These are phyloP conservation scores for Monosporascus sp. DNA, from an alignment of 2,329 filamentous ascomycete species.

Conservation along the genomic window DNA sequence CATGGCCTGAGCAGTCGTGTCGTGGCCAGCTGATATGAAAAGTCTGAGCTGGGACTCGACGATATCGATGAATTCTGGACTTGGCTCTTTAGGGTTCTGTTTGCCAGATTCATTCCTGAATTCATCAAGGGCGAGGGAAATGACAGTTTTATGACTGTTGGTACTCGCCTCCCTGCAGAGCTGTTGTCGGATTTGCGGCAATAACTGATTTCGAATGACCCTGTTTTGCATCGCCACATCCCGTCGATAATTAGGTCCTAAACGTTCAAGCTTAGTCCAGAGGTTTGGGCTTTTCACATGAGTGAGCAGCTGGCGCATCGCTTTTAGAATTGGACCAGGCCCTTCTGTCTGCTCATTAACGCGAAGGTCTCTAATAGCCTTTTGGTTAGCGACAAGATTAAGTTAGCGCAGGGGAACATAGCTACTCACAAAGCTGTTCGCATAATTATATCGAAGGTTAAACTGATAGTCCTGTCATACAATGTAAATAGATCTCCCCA, in stretches of 20 bases:
- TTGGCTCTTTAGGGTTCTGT: background rate
- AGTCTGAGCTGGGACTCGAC: constrained; percentile 5
- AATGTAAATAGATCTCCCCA: constrained; percentile 10
- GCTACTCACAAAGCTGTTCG: constrained; percentile 8
- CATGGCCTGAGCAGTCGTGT: constrained; percentile 11
- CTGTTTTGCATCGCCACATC: background rate
- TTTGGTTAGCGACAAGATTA: background rate
- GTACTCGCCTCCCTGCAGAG: background rate
- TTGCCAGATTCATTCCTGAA: background rate
- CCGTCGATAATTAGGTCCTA: constrained; percentile 1
- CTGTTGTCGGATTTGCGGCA: constrained; percentile 1
- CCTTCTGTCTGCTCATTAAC: constrained; percentile 5
- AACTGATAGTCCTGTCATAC: constrained; percentile 4
- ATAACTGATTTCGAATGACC: background rate
- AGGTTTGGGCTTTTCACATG: constrained; percentile 3
- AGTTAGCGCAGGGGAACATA: background rate
- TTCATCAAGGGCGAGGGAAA: constrained; percentile 4
- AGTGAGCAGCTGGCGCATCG: constrained; percentile 1
- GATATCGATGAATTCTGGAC: constrained; percentile 1
- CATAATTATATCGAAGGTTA: constrained; percentile 14
- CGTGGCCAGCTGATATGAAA: constrained; percentile 7
- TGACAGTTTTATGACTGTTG: constrained; percentile 2
- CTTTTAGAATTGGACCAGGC: constrained; percentile 1
- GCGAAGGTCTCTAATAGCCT: constrained; percentile 2
- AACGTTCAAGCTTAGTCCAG: constrained; percentile 2